Conservation (phyloP, 805 yeast genomes). For the Yarrowia sp. region DNA sequence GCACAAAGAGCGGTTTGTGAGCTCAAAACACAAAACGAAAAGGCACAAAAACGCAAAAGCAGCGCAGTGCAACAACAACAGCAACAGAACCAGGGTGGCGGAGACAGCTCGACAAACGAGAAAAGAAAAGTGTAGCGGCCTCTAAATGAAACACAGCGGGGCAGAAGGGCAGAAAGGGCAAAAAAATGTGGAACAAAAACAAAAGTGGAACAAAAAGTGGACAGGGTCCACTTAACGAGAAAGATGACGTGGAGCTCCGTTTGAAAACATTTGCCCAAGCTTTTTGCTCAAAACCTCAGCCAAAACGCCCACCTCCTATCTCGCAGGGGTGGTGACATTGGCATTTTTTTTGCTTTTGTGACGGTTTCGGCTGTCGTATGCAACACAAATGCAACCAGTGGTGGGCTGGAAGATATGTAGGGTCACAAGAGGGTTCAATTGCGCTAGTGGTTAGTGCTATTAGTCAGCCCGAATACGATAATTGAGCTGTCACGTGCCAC, state of each 20-base stretch:
- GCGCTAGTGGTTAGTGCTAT: not conserved
- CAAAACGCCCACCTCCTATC: conserved; percentile 1
- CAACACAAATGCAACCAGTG: conserved; percentile 17
- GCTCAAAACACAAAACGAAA: not conserved
- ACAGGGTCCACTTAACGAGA: too few species aligned
- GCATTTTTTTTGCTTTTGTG: not conserved
- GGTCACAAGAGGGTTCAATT: conserved; percentile 2
- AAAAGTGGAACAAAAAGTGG: too few species aligned
- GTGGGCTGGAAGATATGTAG: conserved; percentile 15
- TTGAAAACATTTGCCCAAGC: too few species aligned
- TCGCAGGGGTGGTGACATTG: conserved; percentile 8
- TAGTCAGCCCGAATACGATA: not conserved
- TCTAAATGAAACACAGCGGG: not conserved
- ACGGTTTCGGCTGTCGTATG: conserved; percentile 18
- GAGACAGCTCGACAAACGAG: not conserved
- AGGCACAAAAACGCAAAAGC: not conserved
- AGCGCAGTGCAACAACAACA: not conserved
- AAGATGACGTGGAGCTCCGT: too few species aligned
- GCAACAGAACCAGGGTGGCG: conserved; percentile 2
- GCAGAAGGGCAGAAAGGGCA: too few species aligned
- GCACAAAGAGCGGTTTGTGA: conserved; percentile 11
- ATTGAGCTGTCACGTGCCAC: not conserved
- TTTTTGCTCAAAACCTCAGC: too few species aligned
- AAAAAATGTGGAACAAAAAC: too few species aligned
- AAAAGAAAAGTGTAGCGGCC: not conserved